Base-by-base conservation (phyloP, 345 rosid genomes). In the Populus simonii region DNA sequence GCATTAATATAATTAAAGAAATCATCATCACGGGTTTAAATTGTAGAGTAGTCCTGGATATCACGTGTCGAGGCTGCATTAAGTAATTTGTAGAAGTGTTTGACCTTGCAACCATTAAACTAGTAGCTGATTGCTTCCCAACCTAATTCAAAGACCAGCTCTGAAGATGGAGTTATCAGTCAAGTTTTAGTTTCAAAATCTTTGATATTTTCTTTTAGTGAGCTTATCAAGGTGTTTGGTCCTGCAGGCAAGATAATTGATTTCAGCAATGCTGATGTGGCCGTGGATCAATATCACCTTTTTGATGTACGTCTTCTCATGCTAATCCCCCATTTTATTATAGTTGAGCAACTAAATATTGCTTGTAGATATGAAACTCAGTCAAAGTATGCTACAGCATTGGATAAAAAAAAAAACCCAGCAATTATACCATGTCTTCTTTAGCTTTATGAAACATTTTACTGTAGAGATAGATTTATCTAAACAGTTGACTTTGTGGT, bases 261-360 rank as follows among this genome's bases (percentile, higher is more conserved):
- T 78, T 80, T 80, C 49, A 92, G 94, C 65, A 92, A 92, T 45
- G 98, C 98, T 1, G 99, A 96, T 87, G 94, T 93, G 1, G 91
- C 97, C 0, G 97, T 89, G 78, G 97, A 96, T 85, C 96, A 93
- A 51, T 96, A 93, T 77, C 97, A 93, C 73, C 97, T 87, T 36
- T 93, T 87, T 78, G n/a, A 75, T 72, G 98, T 92, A 89, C 78
- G 84, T 73, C 15, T 72, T 49, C 49, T 35, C 7, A 23, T 59
- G n/a, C 15, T n/a, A 57, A 57, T 51, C 55, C 73, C 7, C 4
- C 33, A 66, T n/a, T 47, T 49, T 71, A 71, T 49, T 61, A 70
- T 2, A 25, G 15, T 16, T 70, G 17, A 45, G 53, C 31, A 22
- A 36, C 12, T 22, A 55, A 55, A 7, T 22, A 55, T 55, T 55